Evolutionary conservation across 2,329 filamentous ascomycete genomes (phyloP), one percentile per base, ranked within the genome.

Genomic region (Alternaria sp.): DNA sequence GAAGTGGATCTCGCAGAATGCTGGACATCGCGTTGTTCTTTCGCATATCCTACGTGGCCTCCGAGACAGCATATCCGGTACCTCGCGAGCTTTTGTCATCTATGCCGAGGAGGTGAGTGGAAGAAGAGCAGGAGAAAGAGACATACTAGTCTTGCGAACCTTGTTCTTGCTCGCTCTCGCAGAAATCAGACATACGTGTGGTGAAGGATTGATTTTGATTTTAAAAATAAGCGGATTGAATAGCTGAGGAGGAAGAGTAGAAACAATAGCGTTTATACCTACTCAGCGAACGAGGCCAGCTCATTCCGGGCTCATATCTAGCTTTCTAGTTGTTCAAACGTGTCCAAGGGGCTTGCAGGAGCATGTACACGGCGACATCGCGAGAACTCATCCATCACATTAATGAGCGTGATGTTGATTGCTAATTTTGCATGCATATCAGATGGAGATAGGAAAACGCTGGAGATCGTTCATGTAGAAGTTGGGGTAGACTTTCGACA

Each of bases 251-350:
- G 3, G 20, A 5, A 46, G 44, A 5, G 18, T 0, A 18, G 23
- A 28, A 28, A 0, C 9, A 18, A 0, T 18, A 23, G 5, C 14
- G 3, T 28, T 18, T 28, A 20, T 28, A 20, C 1, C 1, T 28
- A 0, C n/a, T 28, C 9, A 28, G 25, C 3, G n/a, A 15, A 1
- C 12, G 21, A 26, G 0, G 12, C 15, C 3, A 26, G 11, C n/a
- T 41, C n/a, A 5, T 41, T 10, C 0, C 0, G 15, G 0, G 37
- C 15, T 41, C 0, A 1, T 6, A 0, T 10, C 4, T 41, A n/a
- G 14, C 14, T 37, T 37, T n/a, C 15, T 0, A n/a, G 7, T n/a
- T 10, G 4, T 41, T n/a, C 4, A 10, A 41, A 41, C 15, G 8
- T n/a, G 15, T 41, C 33, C 15, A 10, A 41, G 33, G 15, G 37